phyloP scores from a whole-genome alignment of 495 filamentous ascomycete genomes.

The Terfezia boudieri region DNA sequence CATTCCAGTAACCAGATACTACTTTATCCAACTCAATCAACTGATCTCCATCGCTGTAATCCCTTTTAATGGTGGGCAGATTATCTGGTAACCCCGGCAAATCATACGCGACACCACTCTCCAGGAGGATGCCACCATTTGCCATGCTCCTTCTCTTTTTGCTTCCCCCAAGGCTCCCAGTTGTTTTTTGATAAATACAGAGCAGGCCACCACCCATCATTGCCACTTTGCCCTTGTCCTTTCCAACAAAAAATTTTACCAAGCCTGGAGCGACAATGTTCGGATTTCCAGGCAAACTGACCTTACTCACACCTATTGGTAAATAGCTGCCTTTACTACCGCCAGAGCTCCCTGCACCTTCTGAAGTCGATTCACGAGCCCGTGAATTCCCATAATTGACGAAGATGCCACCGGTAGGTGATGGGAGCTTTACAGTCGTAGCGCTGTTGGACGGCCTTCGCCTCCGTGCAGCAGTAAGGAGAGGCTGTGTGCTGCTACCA shows the following conservation, averaged over 20 bases:
- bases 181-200: slow-evolving; percentile 43
- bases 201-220: slow-evolving; percentile 41
- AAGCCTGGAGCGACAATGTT: slow-evolving; percentile 27
- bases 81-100: slow-evolving; percentile 35
- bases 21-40: slow-evolving; percentile 1
- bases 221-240: slow-evolving; percentile 27
- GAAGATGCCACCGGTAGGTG: slow-evolving; percentile 25
- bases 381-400: slow-evolving; percentile 38
- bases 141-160: slow-evolving; percentile 23
- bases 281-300: slow-evolving; percentile 41
- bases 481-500: slow-evolving; percentile 43
- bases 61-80: slow-evolving; percentile 15
- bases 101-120: slow-evolving; percentile 41
- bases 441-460: not conserved
- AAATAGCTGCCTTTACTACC: slow-evolving; percentile 55
- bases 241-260: slow-evolving; percentile 32
- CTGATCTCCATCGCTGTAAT: slow-evolving; percentile 23
- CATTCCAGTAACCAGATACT: not conserved
- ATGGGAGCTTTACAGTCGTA: not conserved
- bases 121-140: slow-evolving; percentile 30
- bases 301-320: slow-evolving; percentile 62
- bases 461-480: slow-evolving; percentile 26
- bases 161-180: slow-evolving; percentile 19
- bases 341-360: slow-evolving; percentile 38
- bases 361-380: slow-evolving; percentile 54